Conservation (phyloP, 371 early-diverging fungal genomes). For the Blakeslea trispora region DNA sequence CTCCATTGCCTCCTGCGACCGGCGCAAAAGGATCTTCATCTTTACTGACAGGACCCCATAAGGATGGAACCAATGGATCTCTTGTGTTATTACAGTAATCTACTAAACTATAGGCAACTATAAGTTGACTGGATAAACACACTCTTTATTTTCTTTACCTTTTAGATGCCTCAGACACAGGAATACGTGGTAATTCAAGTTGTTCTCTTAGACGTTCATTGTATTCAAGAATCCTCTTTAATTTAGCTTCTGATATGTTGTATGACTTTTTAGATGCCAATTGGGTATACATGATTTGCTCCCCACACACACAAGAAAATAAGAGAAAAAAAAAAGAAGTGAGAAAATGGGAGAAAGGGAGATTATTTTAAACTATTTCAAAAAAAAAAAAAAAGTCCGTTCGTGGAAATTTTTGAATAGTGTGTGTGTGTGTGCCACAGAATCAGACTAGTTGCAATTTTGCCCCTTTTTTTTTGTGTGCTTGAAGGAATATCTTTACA, state of each 20-base stretch:
- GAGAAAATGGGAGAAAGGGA: not conserved
- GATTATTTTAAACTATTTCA: no score
- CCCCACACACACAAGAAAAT: no score
- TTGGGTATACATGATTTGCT: conserved; percentile 33
- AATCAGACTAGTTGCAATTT: no score
- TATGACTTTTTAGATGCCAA: conserved; percentile 19
- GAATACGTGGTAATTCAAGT: conserved; percentile 73
- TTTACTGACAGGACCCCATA: conserved; percentile 77
- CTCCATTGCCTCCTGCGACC: conserved; percentile 28
- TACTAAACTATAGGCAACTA: conserved; percentile 41
- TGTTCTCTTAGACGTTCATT: conserved; percentile 76
- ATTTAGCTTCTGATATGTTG: conserved; percentile 63
- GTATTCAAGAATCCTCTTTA: conserved; percentile 73
- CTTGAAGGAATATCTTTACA: no score
- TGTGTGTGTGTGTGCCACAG: no score
- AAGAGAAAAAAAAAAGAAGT: conserved; percentile 5
- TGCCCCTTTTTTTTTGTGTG: no score
- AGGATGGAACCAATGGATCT: conserved; percentile 76
- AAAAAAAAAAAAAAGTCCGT: no score
- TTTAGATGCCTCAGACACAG: conserved; percentile 72
- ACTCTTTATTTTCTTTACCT: conserved; percentile 19
- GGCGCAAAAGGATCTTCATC: conserved; percentile 82
- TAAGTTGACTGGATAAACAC: conserved; percentile 5
- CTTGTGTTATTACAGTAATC: conserved; percentile 54
- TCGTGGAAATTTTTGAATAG: no score